phyloP scores from a whole-genome alignment of 1,284 basidiomycete genomes.

The Tylopilus sp. region DNA sequence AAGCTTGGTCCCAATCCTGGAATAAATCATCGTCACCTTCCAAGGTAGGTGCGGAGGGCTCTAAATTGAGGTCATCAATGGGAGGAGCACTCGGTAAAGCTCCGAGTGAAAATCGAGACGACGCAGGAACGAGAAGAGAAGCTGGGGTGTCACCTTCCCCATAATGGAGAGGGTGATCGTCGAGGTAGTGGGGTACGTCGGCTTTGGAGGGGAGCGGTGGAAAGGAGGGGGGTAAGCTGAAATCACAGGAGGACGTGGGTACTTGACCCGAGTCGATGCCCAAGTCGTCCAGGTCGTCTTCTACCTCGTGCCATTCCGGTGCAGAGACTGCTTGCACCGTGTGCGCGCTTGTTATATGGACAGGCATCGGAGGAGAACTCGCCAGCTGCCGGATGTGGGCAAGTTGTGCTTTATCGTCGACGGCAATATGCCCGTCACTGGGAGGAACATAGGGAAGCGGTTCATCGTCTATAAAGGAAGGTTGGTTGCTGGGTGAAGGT shows the following conservation, averaged over 20 bases:
- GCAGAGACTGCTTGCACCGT: slow-evolving; percentile 18
- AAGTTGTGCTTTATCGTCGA: slow-evolving; percentile 68
- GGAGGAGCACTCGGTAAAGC: slow-evolving; percentile 34
- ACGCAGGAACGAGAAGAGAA: slow-evolving; percentile 36
- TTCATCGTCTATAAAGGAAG: slow-evolving; percentile 17
- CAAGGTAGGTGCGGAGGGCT: slow-evolving; percentile 40
- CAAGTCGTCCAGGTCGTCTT: slow-evolving; percentile 18
- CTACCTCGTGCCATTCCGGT: slow-evolving; percentile 33
- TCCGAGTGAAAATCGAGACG: slow-evolving; percentile 49
- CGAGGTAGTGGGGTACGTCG: slow-evolving; percentile 41
- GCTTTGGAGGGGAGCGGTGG: slow-evolving; percentile 43
- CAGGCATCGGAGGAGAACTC: slow-evolving; percentile 47
- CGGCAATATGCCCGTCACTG: slow-evolving; percentile 64
- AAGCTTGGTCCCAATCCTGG: slow-evolving; percentile 22
- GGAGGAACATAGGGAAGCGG: slow-evolving; percentile 26
- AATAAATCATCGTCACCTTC: slow-evolving; percentile 30
- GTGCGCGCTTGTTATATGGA: background rate
- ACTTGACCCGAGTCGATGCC: slow-evolving; percentile 6
- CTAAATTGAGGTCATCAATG: slow-evolving; percentile 21
- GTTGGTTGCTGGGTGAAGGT: background rate
- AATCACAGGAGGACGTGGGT: slow-evolving; percentile 3
- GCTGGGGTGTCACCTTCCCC: slow-evolving; percentile 33
- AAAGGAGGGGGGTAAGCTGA: slow-evolving; percentile 26
- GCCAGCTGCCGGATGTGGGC: slow-evolving; percentile 55
- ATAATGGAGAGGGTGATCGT: slow-evolving; percentile 44